Percentiles rank a stretch among this genome's conserved stretches.
Conservation (phyloP, 73 alveolate genomes). For the Symbiodinium natans region DNA sequence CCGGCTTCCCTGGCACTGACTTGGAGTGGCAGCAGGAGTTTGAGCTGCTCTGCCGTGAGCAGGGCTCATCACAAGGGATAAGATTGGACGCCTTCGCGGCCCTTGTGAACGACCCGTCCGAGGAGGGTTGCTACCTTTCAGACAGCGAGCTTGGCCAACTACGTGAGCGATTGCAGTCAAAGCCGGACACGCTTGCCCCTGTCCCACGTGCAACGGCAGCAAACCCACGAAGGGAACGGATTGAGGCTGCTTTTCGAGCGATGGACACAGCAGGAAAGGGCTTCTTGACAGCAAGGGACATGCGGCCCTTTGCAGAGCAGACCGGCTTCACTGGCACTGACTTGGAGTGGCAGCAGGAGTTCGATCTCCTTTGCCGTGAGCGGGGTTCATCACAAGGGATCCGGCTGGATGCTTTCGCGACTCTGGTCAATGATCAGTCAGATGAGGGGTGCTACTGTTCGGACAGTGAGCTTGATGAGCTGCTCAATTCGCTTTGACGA, state of each 20-base stretch:
- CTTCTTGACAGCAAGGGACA: background rate
- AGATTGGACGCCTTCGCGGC: background rate
- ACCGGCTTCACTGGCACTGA: conserved; percentile 35
- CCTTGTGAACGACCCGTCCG: conserved; percentile 30
- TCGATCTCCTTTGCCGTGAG: background rate
- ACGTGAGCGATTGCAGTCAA: background rate
- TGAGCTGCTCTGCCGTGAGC: conserved; percentile 8
- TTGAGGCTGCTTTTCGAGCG: background rate
- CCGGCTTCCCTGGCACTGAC: conserved; percentile 56
- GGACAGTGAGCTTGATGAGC: background rate
- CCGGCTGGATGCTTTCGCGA: background rate
- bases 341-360: conserved; percentile 51
- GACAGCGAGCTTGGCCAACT: conserved; percentile 9
- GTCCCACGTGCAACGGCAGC: too few relatives aligned
- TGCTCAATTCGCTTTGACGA: too few relatives aligned
- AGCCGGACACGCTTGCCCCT: background rate
- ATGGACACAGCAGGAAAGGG: conserved; percentile 12
- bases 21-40: conserved; percentile 41
- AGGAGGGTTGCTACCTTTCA: conserved; percentile 36
- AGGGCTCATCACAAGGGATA: conserved; percentile 13
- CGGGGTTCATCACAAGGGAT: background rate
- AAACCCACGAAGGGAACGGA: background rate
- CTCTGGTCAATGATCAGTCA: background rate
- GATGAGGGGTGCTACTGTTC: conserved; percentile 28
- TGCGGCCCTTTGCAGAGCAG: conserved; percentile 40